phyloP scores from a whole-genome alignment of 2,329 filamentous ascomycete genomes.

The Lecanicillium sp. region DNA sequence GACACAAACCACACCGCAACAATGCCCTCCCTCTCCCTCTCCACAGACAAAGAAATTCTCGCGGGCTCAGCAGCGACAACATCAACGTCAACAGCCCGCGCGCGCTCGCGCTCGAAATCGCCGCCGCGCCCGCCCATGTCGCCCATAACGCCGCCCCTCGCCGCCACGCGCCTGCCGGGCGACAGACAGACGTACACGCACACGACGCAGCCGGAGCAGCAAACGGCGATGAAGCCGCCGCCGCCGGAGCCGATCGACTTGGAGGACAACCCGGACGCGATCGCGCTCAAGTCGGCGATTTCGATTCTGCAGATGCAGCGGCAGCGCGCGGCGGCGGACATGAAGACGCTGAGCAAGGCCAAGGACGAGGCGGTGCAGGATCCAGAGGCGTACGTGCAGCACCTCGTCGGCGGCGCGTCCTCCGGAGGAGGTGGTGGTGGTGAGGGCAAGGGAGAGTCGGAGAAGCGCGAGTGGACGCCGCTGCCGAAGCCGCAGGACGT shows the following conservation, averaged over 20 bases:
- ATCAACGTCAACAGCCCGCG: conserved; percentile 9
- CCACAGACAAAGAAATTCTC: conserved; percentile 14
- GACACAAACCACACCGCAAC: no score
- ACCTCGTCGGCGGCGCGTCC: conserved; percentile 51
- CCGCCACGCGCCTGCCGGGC: conserved; percentile 24
- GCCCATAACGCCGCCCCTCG: conserved; percentile 45
- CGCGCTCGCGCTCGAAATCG: conserved; percentile 29
- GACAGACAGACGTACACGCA: conserved; percentile 35
- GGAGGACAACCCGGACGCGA: conserved; percentile 70
- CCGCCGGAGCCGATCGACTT: conserved; percentile 48
- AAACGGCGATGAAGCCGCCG: conserved; percentile 34
- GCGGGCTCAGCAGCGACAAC: neutral
- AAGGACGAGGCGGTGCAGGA: conserved; percentile 64
- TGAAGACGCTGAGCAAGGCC: conserved; percentile 59
- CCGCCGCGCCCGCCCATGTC: conserved; percentile 44
- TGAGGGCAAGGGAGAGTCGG: conserved; percentile 21
- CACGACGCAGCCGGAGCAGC: conserved; percentile 31
- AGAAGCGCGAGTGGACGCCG: conserved; percentile 43
- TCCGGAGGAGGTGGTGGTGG: conserved; percentile 19
- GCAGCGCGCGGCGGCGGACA: conserved; percentile 67
- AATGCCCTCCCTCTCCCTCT: conserved; percentile 25
- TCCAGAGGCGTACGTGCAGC: conserved; percentile 63
- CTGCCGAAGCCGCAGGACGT: conserved; percentile 76
- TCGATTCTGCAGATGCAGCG: conserved; percentile 82
- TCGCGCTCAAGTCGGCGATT: conserved; percentile 79